Base-by-base conservation (phyloP, 192 early-diverging fungal genomes). In the Podila epicladia region DNA sequence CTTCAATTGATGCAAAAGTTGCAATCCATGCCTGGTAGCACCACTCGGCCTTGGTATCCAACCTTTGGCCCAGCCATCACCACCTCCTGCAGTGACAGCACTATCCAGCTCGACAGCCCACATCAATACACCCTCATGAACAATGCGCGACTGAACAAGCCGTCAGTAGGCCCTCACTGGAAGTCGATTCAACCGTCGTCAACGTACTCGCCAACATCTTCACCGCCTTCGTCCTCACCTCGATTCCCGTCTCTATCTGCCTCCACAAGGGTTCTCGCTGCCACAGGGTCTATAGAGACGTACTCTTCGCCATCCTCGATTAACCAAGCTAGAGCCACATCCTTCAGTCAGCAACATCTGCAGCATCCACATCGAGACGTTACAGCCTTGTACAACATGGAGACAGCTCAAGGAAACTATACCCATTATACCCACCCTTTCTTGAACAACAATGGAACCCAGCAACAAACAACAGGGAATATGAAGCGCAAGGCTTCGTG, bases 81-180 rank as follows among this genome's bases (percentile, higher is more conserved):
- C 0, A 80, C 77, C 9, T 64, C 77, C 1, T 80, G 77, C 53
- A 80, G 71, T 35, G 77, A 80, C 41, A 80, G 66, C 33, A 80
- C 77, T 19, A 80, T 80, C 57, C 65, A 69, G 9, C 71, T 80
- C 17, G 77, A 80, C 62, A 80, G 57, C 37, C 77, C 77, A 1
- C 60, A 80, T 55, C 77, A 80, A 29, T 80, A 57, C 62, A 64
- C 66, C 19, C 22, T 80, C 31, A 73, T 73, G 45, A 72, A 80
- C 45, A 80, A 41, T 57, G 70, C 77, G 20, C 72, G 72, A 24
- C 33, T 72, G 9, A 80, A 80, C 33, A 64, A 70, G 6, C 65
- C 72, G n/a, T 70, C 77, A 0, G 77, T 80, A 0, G 77, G 77
- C 0, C 77, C 77, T 13, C 77, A 80, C 49, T 80, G 77, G 77